Percentiles rank a stretch among this genome's conserved stretches.
Evolutionary conservation across 257 asterid species (phyloP).

Genomic region (Solanum etuberosum): DNA sequence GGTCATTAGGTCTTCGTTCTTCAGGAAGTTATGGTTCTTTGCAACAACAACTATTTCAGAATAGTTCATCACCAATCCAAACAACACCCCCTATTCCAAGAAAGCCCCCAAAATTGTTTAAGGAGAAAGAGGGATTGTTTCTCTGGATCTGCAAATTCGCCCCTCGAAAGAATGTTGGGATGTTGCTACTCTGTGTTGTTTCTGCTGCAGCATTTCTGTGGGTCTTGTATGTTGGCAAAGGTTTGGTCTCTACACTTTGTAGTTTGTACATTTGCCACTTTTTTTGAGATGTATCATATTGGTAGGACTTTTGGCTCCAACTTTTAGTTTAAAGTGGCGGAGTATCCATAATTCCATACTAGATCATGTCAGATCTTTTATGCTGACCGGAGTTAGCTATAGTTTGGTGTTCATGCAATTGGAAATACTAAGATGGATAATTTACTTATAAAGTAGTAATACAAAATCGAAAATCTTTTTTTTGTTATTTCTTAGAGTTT

Average conservation of each 20-base stretch:
- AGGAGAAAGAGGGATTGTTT: slow-evolving; percentile 72
- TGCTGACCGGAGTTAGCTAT: neutral
- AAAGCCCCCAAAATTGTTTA: slow-evolving; percentile 65
- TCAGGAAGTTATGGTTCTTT: slow-evolving; percentile 98
- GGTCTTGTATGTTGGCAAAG: slow-evolving; percentile 79
- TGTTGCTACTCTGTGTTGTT: slow-evolving; percentile 69
- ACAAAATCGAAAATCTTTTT: neutral
- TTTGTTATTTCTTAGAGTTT: neutral
- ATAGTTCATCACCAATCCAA: slow-evolving; percentile 41
- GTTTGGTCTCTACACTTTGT: slow-evolving; percentile 21
- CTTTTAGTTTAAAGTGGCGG: neutral
- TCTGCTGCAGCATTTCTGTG: slow-evolving; percentile 64
- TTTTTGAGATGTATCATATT: neutral
- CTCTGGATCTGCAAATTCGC: slow-evolving; percentile 77
- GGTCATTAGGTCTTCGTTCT: slow-evolving; percentile 95
- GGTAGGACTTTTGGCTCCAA: neutral
- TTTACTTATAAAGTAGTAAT: neutral
- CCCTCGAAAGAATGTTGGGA: slow-evolving; percentile 85
- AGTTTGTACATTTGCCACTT: neutral
- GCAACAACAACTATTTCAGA: slow-evolving; percentile 52
- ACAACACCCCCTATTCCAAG: slow-evolving; percentile 50
- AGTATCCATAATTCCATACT: neutral
- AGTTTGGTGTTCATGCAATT: neutral
- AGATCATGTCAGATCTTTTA: neutral
- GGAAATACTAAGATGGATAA: neutral